Evolutionary conservation across 441 rosid genomes (phyloP), one percentile per base, ranked within the genome.

Genomic region (Monsonia emarginata): DNA sequence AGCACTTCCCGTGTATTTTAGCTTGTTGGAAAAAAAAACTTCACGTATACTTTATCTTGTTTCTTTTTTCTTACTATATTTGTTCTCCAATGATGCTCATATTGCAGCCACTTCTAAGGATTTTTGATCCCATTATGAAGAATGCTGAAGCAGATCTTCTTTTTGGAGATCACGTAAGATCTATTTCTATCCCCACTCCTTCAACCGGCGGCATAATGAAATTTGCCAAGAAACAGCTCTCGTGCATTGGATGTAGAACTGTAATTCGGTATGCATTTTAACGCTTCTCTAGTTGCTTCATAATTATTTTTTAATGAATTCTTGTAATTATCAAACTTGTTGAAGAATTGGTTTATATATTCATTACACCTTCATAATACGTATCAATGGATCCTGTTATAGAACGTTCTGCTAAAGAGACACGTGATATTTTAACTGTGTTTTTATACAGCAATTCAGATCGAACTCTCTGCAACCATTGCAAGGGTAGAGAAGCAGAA

Each of bases 111-210:
- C 88, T 94, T 71, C 76, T 94, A 70, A 88, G 99, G 77, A 86
- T 94, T 69, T 94, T 94, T 63, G 97, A 94, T 79, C 99, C 99
- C 61, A 93, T 94, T 65, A 73, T 94, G 80, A 91, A 88, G 86
- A 94, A 94, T 71, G 99, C 99, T n/a, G 86, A 87, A 77, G 82
- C 70, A 68, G 97, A 94, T 81, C 99, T 91, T 73, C 96, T 94
- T 65, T 88, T 80, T 24, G 99, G 99, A 70, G 81, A 84, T 75
- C 97, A 94, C 78, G 91, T 90, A 65, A 84, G 97, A 83, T 88
- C 97, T 50, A 89, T 88, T 80, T 86, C 96, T 61, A 89, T 89
- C 54, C 74, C 84, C 69, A 94, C 96, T 72, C 99, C 99, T 76
- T 83, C 96, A 69, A 89, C 76, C 76, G 85, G 96, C 36, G 97